A percentile compares a stretch with the other conserved stretches of the same genome.
Evolutionary conservation across 129 eudicot species (phyloP).

Genomic region (Ambrosia artemisiifolia): DNA sequence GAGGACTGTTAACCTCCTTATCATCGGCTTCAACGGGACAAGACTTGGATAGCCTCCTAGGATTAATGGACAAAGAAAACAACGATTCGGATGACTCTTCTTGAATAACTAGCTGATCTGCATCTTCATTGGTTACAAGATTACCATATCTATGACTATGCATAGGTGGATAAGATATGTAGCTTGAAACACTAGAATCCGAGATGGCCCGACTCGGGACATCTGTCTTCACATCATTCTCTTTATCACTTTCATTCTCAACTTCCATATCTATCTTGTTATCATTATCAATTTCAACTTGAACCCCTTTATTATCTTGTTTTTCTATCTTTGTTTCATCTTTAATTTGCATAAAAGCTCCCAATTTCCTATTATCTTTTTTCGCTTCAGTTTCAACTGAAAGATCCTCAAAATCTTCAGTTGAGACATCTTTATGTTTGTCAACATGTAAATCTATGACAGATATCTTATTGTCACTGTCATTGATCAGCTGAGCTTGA

Average conservation of each 20-base stretch:
- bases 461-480: slow-evolving; percentile 27
- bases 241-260: slow-evolving; percentile 15
- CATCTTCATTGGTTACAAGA: slow-evolving; percentile 29
- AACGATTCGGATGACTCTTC: slow-evolving; percentile 60
- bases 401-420: slow-evolving; percentile 15
- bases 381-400: slow-evolving; percentile 25
- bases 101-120: slow-evolving; percentile 16
- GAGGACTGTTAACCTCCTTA: slow-evolving; percentile 66
- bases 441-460: slow-evolving; percentile 25
- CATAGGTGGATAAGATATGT: slow-evolving; percentile 49
- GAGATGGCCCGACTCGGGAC: slow-evolving; percentile 14
- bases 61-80: slow-evolving; percentile 57
- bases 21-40: slow-evolving; percentile 33
- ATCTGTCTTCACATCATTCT: slow-evolving; percentile 2
- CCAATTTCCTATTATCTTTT: slow-evolving; percentile 20
- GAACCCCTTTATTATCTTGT: not conserved
- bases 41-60: slow-evolving; percentile 34
- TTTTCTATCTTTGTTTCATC: slow-evolving; percentile 26
- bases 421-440: slow-evolving; percentile 7
- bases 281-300: slow-evolving; percentile 17
- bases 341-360: slow-evolving; percentile 15
- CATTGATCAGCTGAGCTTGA: slow-evolving; percentile 34
- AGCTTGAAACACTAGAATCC: slow-evolving; percentile 49
- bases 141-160: slow-evolving; percentile 39
- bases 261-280: slow-evolving; percentile 7